Conservation (phyloP, 1,139 yeast genomes). For the Debaryomyces sp. region DNA sequence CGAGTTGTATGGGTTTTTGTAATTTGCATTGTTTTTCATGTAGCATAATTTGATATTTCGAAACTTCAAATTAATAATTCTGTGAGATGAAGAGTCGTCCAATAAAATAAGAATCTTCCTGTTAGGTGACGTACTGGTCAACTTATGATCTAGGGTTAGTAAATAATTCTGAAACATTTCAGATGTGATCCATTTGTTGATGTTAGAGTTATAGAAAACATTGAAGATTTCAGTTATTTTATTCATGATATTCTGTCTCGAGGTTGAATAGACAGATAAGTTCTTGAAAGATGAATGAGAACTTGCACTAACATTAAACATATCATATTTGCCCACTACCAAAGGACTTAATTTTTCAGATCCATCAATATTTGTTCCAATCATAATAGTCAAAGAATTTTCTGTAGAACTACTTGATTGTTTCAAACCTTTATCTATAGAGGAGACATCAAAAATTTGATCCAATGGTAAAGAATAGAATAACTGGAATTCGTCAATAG, state of each 20-base stretch:
- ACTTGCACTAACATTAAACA: constrained; percentile 48
- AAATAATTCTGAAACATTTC: constrained; percentile 66
- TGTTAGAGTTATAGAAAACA: constrained; percentile 59
- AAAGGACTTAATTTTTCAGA: constrained; percentile 62
- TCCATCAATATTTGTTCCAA: constrained; percentile 66
- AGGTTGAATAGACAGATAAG: constrained; percentile 19
- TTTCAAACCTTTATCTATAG: constrained; percentile 48
- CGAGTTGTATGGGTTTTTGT: constrained; percentile 42
- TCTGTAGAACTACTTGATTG: constrained; percentile 53
- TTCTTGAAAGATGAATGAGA: constrained; percentile 34
- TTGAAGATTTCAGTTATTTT: constrained; percentile 56
- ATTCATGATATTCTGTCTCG: constrained; percentile 36
- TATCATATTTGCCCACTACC: constrained; percentile 62
- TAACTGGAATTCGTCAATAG: constrained; percentile 62
- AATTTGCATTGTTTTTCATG: constrained; percentile 43
- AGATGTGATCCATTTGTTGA: constrained; percentile 68
- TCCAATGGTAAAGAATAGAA: constrained; percentile 66
- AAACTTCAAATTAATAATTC: constrained; percentile 59
- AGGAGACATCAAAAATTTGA: constrained; percentile 53
- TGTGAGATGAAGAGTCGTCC: constrained; percentile 66
- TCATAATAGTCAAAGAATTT: constrained; percentile 59
- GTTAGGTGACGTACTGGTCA: constrained; percentile 35
- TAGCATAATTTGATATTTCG: constrained; percentile 52
- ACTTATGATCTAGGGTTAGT: constrained; percentile 59
- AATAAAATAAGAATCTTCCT: constrained; percentile 57